phyloP scores from a whole-genome alignment of 495 filamentous ascomycete species.

The Aspergillus homomorphus region DNA sequence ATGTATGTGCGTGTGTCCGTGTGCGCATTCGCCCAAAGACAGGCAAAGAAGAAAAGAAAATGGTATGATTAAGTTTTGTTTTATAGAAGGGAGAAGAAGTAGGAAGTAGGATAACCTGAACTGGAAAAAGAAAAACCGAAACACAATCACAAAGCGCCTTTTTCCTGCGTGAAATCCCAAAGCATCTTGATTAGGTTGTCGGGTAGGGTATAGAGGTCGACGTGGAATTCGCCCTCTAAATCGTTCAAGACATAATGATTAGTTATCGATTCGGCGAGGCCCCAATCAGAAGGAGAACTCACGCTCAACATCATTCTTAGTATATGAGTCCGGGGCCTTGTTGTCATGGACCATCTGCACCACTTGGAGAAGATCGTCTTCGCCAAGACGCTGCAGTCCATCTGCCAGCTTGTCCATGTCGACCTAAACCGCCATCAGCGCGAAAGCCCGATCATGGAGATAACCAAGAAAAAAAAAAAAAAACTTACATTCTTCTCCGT shows the following conservation, averaged over 20 bases:
- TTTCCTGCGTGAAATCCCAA: conserved; percentile 74
- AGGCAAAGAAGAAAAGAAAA: background rate
- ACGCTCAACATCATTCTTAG: conserved; percentile 96
- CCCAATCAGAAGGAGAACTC: conserved; percentile 41
- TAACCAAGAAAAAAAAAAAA: background rate
- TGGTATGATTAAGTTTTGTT: background rate
- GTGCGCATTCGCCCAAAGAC: background rate
- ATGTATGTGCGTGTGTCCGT: too few relatives aligned
- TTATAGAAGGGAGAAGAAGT: background rate
- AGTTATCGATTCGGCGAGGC: background rate
- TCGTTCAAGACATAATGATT: background rate
- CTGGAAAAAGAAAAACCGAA: conserved; percentile 8
- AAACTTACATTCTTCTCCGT: conserved; percentile 60
- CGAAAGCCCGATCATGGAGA: background rate
- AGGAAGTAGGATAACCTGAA: conserved; percentile 5
- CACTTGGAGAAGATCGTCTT: conserved; percentile 89
- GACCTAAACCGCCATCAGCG: too few relatives aligned
- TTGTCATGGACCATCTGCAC: conserved; percentile 98
- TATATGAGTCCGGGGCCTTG: conserved; percentile 87
- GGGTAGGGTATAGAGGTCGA: conserved; percentile 94
- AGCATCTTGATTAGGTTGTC: conserved; percentile 78
- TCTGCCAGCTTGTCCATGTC: conserved; percentile 98
- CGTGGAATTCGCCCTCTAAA: conserved; percentile 97
- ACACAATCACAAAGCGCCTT: conserved; percentile 33
- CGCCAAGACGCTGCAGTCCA: conserved; percentile 74